Evolutionary conservation across 1,284 basidiomycete genomes (phyloP), one percentile per base, ranked within the genome.

Genomic region (Gomphus bonarii): DNA sequence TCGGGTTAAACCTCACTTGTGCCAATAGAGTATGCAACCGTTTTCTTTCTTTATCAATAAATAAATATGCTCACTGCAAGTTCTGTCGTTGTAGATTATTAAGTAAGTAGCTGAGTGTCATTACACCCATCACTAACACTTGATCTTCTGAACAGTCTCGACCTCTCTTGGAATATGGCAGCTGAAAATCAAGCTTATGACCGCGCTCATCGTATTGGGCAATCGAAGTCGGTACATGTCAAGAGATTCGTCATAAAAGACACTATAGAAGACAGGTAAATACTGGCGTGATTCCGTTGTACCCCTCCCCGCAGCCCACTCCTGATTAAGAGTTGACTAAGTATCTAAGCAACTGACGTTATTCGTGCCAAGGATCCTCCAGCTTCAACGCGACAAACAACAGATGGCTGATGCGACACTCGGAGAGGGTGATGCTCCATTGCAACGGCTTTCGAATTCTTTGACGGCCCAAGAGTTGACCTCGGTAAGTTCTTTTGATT

Each of bases 111-210:
- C 3, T 16, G 1, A 50, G 28, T 1, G 2, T 20, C 16, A 16
- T 28, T 5, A 16, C 14, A 36, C 14, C 14, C 8, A 22, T 42
- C 30, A 16, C 35, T 43, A 25, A 18, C 12, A 33, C 28, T 38
- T 48, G 9, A 28, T 52, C 0, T 33, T 38, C 30, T 47, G 22
- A 28, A 20, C 43, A 58, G 82, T 65, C 75, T 88, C 72, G 85
- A 86, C 65, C 68, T 85, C 28, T 80, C 79, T 18, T 85, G 83
- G 83, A 83, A 81, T 61, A 82, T 77, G 59, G 84, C 84, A 0
- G 72, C 80, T 0, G 85, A 87, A 64, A 73, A 73, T 0, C 80
- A 86, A 61, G 82, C 82, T 5, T 87, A 85, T 57, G 82, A 85
- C 65, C 77, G 81, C 61, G 77, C 73, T 14, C 84, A 87, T 68